Evolutionary conservation across 169 alveolate species (phyloP), one percentile per base, ranked within the genome.

Genomic region (Babesia divergens): DNA sequence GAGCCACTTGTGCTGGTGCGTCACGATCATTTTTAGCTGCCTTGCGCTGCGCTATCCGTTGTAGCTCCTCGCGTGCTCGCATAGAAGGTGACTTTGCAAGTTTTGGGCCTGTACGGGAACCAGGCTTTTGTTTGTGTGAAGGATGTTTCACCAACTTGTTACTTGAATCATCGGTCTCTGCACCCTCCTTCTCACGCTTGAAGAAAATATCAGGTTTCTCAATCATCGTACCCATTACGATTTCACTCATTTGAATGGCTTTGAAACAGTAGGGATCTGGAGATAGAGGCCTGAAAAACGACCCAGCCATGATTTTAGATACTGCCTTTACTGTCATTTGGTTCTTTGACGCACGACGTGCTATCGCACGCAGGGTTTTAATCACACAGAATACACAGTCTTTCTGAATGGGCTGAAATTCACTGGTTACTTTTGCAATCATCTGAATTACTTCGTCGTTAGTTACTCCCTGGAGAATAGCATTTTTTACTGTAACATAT

Each of bases 181-280:
- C 24, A 26, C 47, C 44, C 18, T 42, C 60, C 53, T 62, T 42
- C 11, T 51, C 64, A 9, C 47, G 44, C 20, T 68, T 55, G 53
- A 77, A 77, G 40, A 55, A 77, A 11, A 46, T 51, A 4, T 60
- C 83, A 0, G 86, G 86, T 68, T 67, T 77, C 51, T 77, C 86
- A 6, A 77, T 65, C 84, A 77, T 68, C 37, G 70, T 77, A 31
- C 71, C 67, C 20, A 77, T 26, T 5, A 77, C 65, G 40, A 46
- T 42, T 43, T 77, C 86, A 22, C 72, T 35, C 26, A 52, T 13
- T 71, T 62, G 32, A 1, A 53, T 67, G n/a, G 40, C 47, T 47
- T 51, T 59, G 51, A n/a, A 60, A 26, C 75, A 50, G 38, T 64
- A 58, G 14, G 79, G 79, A 29, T 80, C 88, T 0, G 76, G 79